phyloP scores from a whole-genome alignment of 164 flowering plant genomes.

The Magnolia changhungtana region DNA sequence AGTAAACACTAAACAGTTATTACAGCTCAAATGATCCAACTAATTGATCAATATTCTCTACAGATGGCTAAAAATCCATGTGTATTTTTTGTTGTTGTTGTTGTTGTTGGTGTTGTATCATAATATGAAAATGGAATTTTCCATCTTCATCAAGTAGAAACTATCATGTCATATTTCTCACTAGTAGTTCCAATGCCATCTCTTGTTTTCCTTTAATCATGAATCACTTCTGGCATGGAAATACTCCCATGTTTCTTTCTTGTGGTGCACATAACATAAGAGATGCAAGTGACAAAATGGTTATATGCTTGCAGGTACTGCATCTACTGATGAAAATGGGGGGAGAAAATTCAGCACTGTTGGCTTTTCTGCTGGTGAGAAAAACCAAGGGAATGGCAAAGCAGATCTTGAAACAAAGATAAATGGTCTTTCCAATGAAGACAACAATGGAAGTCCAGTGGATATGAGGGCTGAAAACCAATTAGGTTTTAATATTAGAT shows the following conservation, averaged over 20 bases:
- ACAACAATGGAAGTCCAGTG: constrained; percentile 9
- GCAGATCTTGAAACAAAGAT: constrained; percentile 8
- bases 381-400: constrained; percentile 15
- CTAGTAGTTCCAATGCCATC: not conserved
- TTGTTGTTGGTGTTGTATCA: too few relatives aligned
- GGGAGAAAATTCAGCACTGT: constrained; percentile 7
- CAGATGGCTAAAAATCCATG: not conserved
- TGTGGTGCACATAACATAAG: not conserved
- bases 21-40: not conserved
- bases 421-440: constrained; percentile 8
- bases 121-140: not conserved
- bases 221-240: not conserved
- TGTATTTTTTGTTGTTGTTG: not conserved
- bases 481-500: constrained; percentile 8
- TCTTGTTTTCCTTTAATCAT: not conserved
- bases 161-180: not conserved
- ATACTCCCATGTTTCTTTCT: not conserved
- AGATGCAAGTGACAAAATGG: not conserved
- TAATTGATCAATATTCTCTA: not conserved
- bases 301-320: constrained; percentile 17
- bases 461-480: constrained; percentile 14
- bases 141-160: not conserved
- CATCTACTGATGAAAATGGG: constrained; percentile 18
- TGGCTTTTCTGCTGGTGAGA: constrained; percentile 3
- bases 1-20: not conserved